Base-by-base conservation (phyloP, 371 early-diverging fungal genomes). In the Mortierella sp. region DNA sequence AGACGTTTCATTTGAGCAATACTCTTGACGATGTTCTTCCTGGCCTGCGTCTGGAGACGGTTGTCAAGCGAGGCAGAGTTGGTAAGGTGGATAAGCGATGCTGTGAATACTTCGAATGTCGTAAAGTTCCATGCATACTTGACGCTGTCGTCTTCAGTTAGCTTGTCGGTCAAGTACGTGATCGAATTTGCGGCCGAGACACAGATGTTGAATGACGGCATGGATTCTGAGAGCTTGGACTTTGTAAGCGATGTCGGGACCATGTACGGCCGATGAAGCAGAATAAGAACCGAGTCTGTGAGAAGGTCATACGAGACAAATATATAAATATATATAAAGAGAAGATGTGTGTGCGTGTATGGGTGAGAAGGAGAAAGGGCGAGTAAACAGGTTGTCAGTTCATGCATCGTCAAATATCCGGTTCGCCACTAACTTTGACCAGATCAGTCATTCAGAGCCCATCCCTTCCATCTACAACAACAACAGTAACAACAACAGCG, bases 211-310 rank as follows among this genome's bases (percentile, higher is more conserved):
- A 79, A 45, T 16, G 80, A 79, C 7, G 80, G 80, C 70, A 79
- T 62, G 11, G 80, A 79, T 48, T 79, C 80, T 16, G 66, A 70
- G 1, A 79, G 68, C 57, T 73, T 79, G 19, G 68, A 43, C 48
- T 70, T 79, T 57, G 80, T 79, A 7, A 70, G 47, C 18, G 70
- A 63, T 9, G 74, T 62, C 6, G 80, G 80, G 7, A 73, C 57
- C 81, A 89, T 89, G 63, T 84, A 88, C 0, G 89, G 88, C 23
- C 89, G 75, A 64, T 89, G 89, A 12, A 89, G 68, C 11, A 89
- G 63, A 29, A 87, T 86, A n/a, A 88, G 64, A 11, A 85, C 69
- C 14, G 89, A 84, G 45, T 86, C 80, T 75, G 37, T 5, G 37
- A 60, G 37, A 9, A 37, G 37, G 37, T 9, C 37, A 37, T 5